Percentiles rank a stretch among this genome's conserved stretches.
These are phyloP conservation scores for Taphrina flavorubra DNA, from an alignment of 1,139 yeast genomes.

Conservation along the genomic window DNA sequence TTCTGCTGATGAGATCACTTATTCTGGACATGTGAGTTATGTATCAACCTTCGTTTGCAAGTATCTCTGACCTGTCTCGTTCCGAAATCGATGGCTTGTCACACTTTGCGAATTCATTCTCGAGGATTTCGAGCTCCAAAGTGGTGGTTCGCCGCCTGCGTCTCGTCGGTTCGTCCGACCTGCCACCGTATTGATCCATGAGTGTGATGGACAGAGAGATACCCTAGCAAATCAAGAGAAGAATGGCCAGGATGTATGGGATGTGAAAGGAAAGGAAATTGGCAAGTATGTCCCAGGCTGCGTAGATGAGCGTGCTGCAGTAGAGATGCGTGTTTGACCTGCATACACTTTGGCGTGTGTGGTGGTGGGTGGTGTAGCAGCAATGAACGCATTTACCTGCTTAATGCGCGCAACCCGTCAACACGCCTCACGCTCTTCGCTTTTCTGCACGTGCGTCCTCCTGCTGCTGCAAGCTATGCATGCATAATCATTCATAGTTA, in stretches of 20 bases:
- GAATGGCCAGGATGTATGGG: background rate
- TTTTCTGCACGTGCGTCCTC: background rate
- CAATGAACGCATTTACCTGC: constrained; percentile 14
- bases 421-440: background rate
- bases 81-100: constrained; percentile 85
- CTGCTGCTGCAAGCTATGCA: background rate
- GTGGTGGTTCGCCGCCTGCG: constrained; percentile 96
- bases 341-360: background rate
- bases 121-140: constrained; percentile 76
- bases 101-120: constrained; percentile 75
- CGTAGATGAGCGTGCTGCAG: background rate
- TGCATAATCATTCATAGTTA: constrained; percentile 23
- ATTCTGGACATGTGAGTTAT: constrained; percentile 6
- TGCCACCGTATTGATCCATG: constrained; percentile 26
- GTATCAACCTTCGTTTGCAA: constrained; percentile 69
- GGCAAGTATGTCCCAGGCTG: background rate
- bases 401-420: constrained; percentile 4
- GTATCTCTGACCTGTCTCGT: constrained; percentile 86
- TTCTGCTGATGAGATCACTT: constrained; percentile 25
- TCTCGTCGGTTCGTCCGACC: constrained; percentile 29
- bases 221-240: background rate
- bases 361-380: background rate
- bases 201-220: background rate
- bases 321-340: background rate
- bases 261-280: background rate